Conservation (phyloP, 768 basidiomycete genomes). For the Crucibulum laeve region DNA sequence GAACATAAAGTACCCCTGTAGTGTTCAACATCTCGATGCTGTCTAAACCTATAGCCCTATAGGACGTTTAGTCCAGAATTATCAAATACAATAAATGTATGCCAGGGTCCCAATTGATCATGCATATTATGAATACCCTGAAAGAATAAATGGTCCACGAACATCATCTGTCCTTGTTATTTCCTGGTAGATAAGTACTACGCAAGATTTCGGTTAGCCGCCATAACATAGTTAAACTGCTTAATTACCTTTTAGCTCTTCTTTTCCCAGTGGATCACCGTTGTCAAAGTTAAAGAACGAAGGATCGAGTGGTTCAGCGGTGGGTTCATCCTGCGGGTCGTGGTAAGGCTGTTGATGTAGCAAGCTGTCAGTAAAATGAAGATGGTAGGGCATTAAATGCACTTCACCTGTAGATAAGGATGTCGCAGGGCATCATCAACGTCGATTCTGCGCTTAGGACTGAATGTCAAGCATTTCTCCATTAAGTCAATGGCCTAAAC, state of each 20-base stretch:
- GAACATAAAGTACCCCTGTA: too few relatives aligned
- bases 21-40: too few relatives aligned
- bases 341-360: constrained; percentile 66
- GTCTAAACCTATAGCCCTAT: too few relatives aligned
- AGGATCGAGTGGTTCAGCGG: constrained; percentile 69
- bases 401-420: constrained; percentile 81
- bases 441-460: constrained; percentile 83
- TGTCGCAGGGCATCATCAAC: constrained; percentile 86
- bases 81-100: too few relatives aligned
- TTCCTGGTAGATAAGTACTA: constrained; percentile 50
- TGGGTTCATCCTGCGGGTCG: constrained; percentile 86
- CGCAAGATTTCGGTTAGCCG: neutral
- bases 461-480: constrained; percentile 79
- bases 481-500: constrained; percentile 68
- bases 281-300: constrained; percentile 84
- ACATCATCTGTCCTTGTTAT: constrained; percentile 31
- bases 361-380: neutral
- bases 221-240: constrained; percentile 3
- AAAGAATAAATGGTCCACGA: constrained; percentile 12
- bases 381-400: constrained; percentile 14
- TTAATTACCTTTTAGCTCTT: constrained; percentile 58
- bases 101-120: too few relatives aligned
- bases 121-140: constrained; percentile 13
- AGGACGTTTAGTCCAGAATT: too few relatives aligned
- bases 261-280: constrained; percentile 59